Conservation (phyloP, 768 basidiomycete genomes). For the Mycena haematopus region DNA sequence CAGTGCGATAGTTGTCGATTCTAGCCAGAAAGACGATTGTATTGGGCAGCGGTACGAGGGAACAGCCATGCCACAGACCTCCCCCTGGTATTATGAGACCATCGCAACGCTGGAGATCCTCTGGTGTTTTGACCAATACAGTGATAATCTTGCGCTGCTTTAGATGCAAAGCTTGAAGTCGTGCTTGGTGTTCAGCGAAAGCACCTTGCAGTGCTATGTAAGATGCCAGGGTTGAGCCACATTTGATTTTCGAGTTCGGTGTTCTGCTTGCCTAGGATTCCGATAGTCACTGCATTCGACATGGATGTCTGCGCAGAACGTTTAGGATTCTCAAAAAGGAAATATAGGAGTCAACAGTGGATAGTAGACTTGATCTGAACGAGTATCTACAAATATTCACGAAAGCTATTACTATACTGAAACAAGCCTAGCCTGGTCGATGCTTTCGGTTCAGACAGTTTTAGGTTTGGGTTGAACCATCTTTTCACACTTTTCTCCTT, state of each 20-base stretch:
- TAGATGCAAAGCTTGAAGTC: constrained; percentile 63
- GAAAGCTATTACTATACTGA: no score
- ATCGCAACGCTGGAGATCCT: constrained; percentile 79
- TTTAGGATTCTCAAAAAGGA: no score
- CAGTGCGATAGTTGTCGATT: constrained; percentile 91
- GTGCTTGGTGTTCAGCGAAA: constrained; percentile 84
- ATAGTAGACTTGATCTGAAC: no score
- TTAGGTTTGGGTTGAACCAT: no score
- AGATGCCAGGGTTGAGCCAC: constrained; percentile 18
- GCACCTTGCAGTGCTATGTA: constrained; percentile 89
- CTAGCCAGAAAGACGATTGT: constrained; percentile 45
- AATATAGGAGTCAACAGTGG: no score
- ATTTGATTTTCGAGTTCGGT: background rate
- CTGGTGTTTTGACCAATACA: constrained; percentile 70
- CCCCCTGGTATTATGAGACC: constrained; percentile 95
- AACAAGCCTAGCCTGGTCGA: no score
- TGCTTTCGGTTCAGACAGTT: no score
- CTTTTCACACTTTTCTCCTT: no score
- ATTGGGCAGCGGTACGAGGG: background rate
- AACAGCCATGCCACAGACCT: constrained; percentile 48
- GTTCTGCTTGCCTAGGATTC: constrained; percentile 55
- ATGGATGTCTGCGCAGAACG: no score
- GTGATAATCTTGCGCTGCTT: constrained; percentile 51
- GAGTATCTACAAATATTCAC: no score
- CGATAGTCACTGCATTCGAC: constrained; percentile 40